Evolutionary conservation across 2,329 filamentous ascomycete genomes (phyloP), one percentile per base, ranked within the genome.

Genomic region (Acephala macrosclerotiorum): DNA sequence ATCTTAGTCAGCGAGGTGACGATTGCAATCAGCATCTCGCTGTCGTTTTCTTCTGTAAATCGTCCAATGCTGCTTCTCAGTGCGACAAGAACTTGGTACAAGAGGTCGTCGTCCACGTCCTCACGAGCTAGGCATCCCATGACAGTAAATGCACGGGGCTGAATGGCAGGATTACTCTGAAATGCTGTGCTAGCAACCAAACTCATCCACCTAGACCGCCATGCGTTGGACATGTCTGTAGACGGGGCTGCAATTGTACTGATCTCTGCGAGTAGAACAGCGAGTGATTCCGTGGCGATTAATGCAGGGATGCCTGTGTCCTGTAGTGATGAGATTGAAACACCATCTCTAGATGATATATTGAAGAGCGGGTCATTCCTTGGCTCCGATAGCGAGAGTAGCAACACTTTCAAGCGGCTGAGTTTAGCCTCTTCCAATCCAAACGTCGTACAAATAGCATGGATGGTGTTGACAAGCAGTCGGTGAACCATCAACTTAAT

Each of bases 191-290:
- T 91, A 18, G 89, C 88, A 45, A 91, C 88, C 25, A 91, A 79
- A 71, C 88, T 90, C 89, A 91, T 91, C 89, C 89, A 91, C 22
- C 89, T 84, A 22, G 89, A 89, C 29, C 89, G 85, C 89, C 89
- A 91, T 18, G 86, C 84, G 72, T 91, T 91, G 25, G 88, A 85
- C 72, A 89, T 81, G 70, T 91, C 88, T 9, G 87, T 78, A 0
- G 88, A 88, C 12, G 88, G 86, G 14, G 89, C 89, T 2, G 89
- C 88, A 18, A 89, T 80, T 1, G 83, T 81, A 68, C 87, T 91
- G 16, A 89, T 82, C 65, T 91, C 89, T 59, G 89, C 88, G 20
- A 91, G 77, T 1, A 90, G 76, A 25, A 82, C 82, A 0, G 88
- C 88, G 7, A 91, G 80, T 58, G 83, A 85, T 73, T 91, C 89